phyloP scores from a whole-genome alignment of 2,329 filamentous ascomycete species.

The Colletotrichum truncatum region DNA sequence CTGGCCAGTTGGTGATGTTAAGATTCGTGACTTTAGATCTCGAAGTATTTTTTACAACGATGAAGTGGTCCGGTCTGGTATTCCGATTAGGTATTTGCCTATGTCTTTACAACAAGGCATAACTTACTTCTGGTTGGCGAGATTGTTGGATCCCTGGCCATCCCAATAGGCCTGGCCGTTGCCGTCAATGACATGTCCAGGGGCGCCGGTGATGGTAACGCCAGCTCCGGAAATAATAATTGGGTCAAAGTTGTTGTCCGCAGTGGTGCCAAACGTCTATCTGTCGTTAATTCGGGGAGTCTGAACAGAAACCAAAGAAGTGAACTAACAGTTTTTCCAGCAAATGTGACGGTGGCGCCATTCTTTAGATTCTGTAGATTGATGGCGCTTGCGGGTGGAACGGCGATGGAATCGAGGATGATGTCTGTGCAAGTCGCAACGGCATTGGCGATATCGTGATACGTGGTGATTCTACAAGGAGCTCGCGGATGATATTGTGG shows the following conservation, averaged over 20 bases:
- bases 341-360: slow-evolving; percentile 6
- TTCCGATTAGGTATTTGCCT: neutral
- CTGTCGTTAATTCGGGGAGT: no score
- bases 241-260: neutral
- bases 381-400: neutral
- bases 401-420: slow-evolving; percentile 14
- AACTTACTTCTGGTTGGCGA: slow-evolving; percentile 6
- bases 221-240: slow-evolving; percentile 14
- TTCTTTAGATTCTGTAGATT: slow-evolving; percentile 9
- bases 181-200: slow-evolving; percentile 13
- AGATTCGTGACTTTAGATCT: slow-evolving; percentile 13
- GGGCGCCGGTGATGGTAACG: slow-evolving; percentile 13
- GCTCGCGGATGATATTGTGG: no score
- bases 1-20: slow-evolving; percentile 22
- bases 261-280: slow-evolving; percentile 8
- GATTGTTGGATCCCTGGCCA: slow-evolving; percentile 17
- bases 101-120: no score
- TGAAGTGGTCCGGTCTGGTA: slow-evolving; percentile 9
- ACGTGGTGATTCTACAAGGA: neutral
- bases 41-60: slow-evolving; percentile 17
- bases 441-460: slow-evolving; percentile 8
- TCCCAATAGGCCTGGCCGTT: slow-evolving; percentile 20
- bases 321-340: slow-evolving; percentile 11
- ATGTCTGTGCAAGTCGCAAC: slow-evolving; percentile 7
- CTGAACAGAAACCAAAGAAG: no score